A percentile compares a stretch with the other conserved stretches of the same genome.
Conservation (phyloP, 495 filamentous ascomycete species). For the Daldinia decipiens region DNA sequence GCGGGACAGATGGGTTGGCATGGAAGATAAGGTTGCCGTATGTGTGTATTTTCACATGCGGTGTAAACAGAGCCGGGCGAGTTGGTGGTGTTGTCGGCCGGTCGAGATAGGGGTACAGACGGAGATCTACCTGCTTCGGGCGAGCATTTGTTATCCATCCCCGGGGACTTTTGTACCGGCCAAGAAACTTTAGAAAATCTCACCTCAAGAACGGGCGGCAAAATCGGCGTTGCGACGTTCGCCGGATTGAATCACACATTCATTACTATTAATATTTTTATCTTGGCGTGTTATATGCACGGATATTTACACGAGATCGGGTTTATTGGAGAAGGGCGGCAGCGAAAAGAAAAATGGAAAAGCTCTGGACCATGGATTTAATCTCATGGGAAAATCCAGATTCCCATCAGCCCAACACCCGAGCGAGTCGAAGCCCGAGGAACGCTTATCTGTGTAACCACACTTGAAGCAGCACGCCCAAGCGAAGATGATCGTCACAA, state of each 20-base stretch:
- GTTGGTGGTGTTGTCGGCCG: conserved; percentile 11
- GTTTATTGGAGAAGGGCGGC: background rate
- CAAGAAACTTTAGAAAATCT: background rate
- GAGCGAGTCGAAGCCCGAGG: conserved; percentile 3
- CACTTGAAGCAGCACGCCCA: conserved; percentile 3
- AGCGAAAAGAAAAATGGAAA: conserved; percentile 1
- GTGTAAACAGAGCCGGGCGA: conserved; percentile 15
- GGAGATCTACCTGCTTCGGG: conserved; percentile 6
- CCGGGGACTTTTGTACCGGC: background rate
- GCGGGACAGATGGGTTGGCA: conserved; percentile 6
- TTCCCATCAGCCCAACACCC: conserved; percentile 24
- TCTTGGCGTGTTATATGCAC: background rate
- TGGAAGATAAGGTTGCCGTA: conserved; percentile 12
- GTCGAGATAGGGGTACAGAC: conserved; percentile 14
- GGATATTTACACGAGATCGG: background rate
- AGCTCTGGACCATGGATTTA: conserved; percentile 13
- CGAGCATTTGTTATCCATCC: background rate
- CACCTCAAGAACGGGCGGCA: background rate
- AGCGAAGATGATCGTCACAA: conserved; percentile 4
- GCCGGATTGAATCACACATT: background rate
- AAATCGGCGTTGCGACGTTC: background rate
- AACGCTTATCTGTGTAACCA: conserved; percentile 13
- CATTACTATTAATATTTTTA: background rate
- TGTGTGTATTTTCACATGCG: conserved; percentile 27
- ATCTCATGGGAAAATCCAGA: conserved; percentile 25